phyloP scores from a whole-genome alignment of 2,329 filamentous ascomycete genomes.

The Calonectria hongkongensis region DNA sequence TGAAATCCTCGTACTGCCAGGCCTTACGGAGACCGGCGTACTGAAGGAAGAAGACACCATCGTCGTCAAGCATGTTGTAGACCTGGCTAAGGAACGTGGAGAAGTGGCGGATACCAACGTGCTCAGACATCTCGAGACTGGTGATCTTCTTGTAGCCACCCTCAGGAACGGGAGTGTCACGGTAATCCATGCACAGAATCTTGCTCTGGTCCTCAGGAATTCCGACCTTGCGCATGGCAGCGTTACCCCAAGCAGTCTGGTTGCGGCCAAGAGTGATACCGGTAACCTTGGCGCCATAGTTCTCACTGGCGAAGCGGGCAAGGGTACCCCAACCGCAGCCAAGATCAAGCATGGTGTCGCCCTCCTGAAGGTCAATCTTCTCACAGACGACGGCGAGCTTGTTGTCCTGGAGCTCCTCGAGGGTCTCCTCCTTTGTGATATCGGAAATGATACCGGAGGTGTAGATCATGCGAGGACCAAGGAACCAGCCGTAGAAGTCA shows the following conservation, averaged over 20 bases:
- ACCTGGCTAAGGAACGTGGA: conserved; percentile 88
- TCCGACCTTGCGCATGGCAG: conserved; percentile 86
- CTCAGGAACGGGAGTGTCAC: conserved; percentile 88
- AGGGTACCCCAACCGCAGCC: conserved; percentile 99
- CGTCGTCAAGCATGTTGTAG: conserved; percentile 96
- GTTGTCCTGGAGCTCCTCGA: conserved; percentile 98
- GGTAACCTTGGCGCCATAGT: conserved; percentile 90
- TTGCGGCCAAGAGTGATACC: conserved; percentile 97
- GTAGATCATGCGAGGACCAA: conserved; percentile 99
- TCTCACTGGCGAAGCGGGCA: conserved; percentile 91
- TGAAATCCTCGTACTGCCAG: conserved; percentile 98
- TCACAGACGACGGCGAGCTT: conserved; percentile 96
- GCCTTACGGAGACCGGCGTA: conserved; percentile 94
- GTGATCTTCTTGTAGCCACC: conserved; percentile 91
- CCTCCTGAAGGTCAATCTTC: conserved; percentile 90
- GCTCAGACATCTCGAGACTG: conserved; percentile 98
- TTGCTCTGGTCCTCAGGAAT: conserved; percentile 91
- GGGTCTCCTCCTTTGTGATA: conserved; percentile 88
- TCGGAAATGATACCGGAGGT: conserved; percentile 96
- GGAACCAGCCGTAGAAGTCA: conserved; percentile 99
- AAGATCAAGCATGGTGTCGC: conserved; percentile 92
- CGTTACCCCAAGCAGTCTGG: conserved; percentile 98
- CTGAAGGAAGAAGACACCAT: conserved; percentile 96
- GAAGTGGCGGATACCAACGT: conserved; percentile 96
- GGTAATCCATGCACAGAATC: conserved; percentile 97